Conservation (phyloP, 805 yeast genomes). For the Pichia cephalocereana region DNA sequence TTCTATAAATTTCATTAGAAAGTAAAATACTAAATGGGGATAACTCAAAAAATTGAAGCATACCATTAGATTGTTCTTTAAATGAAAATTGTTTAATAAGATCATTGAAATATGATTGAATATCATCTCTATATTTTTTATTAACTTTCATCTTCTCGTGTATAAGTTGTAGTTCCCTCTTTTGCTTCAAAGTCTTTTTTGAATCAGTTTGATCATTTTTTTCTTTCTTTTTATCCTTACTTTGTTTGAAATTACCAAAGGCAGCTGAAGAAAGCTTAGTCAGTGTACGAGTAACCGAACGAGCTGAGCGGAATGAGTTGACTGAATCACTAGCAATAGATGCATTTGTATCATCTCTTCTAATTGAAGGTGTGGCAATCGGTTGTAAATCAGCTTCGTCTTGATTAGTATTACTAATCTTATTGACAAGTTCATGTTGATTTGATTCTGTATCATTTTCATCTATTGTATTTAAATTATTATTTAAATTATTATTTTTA, state of each 20-base stretch:
- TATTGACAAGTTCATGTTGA: neutral
- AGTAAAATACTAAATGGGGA: constrained; percentile 81
- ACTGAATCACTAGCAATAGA: neutral
- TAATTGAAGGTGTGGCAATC: neutral
- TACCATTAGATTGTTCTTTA: constrained; percentile 70
- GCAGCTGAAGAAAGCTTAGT: constrained; percentile 1
- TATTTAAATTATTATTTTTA: neutral
- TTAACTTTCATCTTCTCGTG: constrained; percentile 8
- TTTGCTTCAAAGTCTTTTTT: neutral
- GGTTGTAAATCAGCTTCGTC: neutral
- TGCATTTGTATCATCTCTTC: neutral
- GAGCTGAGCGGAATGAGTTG: neutral
- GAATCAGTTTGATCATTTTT: constrained; percentile 7
- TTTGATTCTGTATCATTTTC: neutral
- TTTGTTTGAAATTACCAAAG: neutral
- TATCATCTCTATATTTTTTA: constrained; percentile 31
- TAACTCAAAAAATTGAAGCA: constrained; percentile 82
- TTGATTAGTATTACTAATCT: neutral
- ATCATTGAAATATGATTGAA: constrained; percentile 61
- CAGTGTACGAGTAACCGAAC: constrained; percentile 1
- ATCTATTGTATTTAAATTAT: neutral
- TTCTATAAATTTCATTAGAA: constrained; percentile 70
- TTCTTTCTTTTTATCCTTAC: neutral
- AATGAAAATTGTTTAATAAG: constrained; percentile 52
- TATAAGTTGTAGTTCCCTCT: constrained; percentile 6